Conservation (phyloP, 495 filamentous ascomycete genomes). For the Neurospora hispaniola region DNA sequence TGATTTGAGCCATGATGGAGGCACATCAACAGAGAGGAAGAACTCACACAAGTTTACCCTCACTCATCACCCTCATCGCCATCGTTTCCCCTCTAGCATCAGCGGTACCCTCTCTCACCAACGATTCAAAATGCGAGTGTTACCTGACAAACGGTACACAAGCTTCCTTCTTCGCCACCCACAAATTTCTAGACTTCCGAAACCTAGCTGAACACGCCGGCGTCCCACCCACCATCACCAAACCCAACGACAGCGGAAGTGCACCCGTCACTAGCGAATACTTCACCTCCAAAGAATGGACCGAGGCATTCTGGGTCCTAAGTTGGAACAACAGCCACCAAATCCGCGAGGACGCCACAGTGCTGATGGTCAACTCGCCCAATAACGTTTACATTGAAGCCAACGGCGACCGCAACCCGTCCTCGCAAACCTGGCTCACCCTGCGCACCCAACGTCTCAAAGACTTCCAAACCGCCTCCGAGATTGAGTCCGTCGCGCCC, state of each 20-base stretch:
- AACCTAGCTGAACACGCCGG: slow-evolving; percentile 29
- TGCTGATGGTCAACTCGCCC: slow-evolving; percentile 50
- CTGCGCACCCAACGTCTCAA: slow-evolving; percentile 48
- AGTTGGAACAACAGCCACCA: slow-evolving; percentile 41
- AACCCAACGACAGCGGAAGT: slow-evolving; percentile 16
- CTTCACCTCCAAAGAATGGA: slow-evolving; percentile 30
- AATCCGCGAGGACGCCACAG: slow-evolving; percentile 28
- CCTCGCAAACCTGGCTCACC: slow-evolving; percentile 44
- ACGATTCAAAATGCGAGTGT: slow-evolving; percentile 34
- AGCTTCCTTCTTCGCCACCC: slow-evolving; percentile 47
- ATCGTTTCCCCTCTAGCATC: slow-evolving; percentile 6
- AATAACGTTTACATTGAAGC: slow-evolving; percentile 54
- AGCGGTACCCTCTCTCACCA: slow-evolving; percentile 12
- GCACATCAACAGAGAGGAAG: background rate
- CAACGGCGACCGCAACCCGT: slow-evolving; percentile 23
- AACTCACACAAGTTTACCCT: slow-evolving; percentile 8
- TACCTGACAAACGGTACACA: slow-evolving; percentile 38
- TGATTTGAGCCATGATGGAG: slow-evolving; percentile 3
- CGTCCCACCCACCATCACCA: slow-evolving; percentile 26
- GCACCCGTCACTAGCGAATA: slow-evolving; percentile 29
- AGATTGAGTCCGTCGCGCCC: slow-evolving; percentile 47
- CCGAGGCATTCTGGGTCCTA: slow-evolving; percentile 42
- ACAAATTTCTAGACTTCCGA: slow-evolving; percentile 62
- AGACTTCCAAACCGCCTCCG: slow-evolving; percentile 50
- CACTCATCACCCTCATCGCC: slow-evolving; percentile 14